Conservation (phyloP, 345 rosid species). For the Linum trigynum region DNA sequence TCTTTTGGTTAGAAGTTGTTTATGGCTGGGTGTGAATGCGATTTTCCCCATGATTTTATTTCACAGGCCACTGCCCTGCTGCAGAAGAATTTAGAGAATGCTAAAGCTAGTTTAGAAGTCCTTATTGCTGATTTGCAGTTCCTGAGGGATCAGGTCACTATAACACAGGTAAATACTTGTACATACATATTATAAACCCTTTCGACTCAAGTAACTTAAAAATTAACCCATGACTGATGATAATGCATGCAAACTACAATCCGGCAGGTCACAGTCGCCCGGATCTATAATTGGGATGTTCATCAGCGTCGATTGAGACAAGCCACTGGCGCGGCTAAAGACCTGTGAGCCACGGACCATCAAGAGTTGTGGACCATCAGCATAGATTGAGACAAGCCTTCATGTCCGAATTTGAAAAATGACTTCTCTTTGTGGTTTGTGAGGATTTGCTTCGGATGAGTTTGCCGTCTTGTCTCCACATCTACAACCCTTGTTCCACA, state of each 20-base stretch:
- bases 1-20: constrained; percentile 6
- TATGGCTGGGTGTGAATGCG: constrained; percentile 14
- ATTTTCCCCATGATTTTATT: constrained; percentile 16
- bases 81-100: constrained; percentile 77
- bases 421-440: constrained; percentile 9
- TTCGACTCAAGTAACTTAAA: background rate
- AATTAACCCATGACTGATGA: background rate
- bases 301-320: constrained; percentile 70
- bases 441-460: background rate
- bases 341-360: constrained; percentile 22
- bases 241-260: background rate
- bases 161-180: constrained; percentile 55
- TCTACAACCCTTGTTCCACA: constrained; percentile 2
- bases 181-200: background rate
- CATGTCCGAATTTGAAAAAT: background rate
- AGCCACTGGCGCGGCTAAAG: constrained; percentile 31
- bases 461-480: constrained; percentile 1
- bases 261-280: constrained; percentile 72
- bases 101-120: constrained; percentile 91
- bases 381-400: constrained; percentile 6
- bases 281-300: constrained; percentile 85
- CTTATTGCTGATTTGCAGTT: constrained; percentile 81
- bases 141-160: constrained; percentile 90
- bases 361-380: background rate
- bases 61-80: constrained; percentile 65